phyloP scores from a whole-genome alignment of 2,329 filamentous ascomycete genomes.

The Exophiala bonariae region DNA sequence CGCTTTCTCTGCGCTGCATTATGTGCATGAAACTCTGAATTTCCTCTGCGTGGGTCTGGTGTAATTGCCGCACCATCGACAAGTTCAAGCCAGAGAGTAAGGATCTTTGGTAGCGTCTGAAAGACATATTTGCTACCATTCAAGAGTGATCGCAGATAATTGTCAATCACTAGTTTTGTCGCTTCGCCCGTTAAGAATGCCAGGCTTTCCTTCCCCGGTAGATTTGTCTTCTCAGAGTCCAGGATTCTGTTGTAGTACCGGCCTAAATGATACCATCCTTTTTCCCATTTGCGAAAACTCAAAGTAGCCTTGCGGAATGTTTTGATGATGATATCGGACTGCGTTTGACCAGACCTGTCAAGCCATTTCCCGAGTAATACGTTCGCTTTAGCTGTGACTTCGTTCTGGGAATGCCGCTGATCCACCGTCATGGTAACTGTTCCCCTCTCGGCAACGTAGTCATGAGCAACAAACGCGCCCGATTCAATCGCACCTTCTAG shows the following conservation, averaged over 20 bases:
- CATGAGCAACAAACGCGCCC: constrained; percentile 66
- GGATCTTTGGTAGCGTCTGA: constrained; percentile 84
- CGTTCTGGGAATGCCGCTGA: constrained; percentile 52
- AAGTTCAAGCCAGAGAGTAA: constrained; percentile 94
- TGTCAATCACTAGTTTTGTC: constrained; percentile 87
- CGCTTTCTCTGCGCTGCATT: constrained; percentile 56
- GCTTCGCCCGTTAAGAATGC: constrained; percentile 77
- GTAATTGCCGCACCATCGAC: constrained; percentile 71
- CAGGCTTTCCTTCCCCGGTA: constrained; percentile 73
- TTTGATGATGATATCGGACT: constrained; percentile 73
- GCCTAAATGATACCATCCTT: constrained; percentile 94
- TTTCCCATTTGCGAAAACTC: constrained; percentile 70
- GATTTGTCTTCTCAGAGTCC: constrained; percentile 80
- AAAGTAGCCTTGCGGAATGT: constrained; percentile 76
- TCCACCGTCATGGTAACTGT: constrained; percentile 39
- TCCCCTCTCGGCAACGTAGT: constrained; percentile 38
- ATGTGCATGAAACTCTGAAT: constrained; percentile 49
- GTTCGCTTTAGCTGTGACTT: constrained; percentile 65
- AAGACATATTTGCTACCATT: constrained; percentile 95
- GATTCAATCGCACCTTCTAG: constrained; percentile 81
- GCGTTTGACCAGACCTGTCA: constrained; percentile 89
- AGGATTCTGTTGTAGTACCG: constrained; percentile 96
- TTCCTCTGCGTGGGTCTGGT: constrained; percentile 51
- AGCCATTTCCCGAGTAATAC: constrained; percentile 95
- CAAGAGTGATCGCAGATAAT: constrained; percentile 81